These are phyloP conservation scores for Aspergillus steynii DNA, from an alignment of 495 filamentous ascomycete genomes.

Conservation along the genomic window DNA sequence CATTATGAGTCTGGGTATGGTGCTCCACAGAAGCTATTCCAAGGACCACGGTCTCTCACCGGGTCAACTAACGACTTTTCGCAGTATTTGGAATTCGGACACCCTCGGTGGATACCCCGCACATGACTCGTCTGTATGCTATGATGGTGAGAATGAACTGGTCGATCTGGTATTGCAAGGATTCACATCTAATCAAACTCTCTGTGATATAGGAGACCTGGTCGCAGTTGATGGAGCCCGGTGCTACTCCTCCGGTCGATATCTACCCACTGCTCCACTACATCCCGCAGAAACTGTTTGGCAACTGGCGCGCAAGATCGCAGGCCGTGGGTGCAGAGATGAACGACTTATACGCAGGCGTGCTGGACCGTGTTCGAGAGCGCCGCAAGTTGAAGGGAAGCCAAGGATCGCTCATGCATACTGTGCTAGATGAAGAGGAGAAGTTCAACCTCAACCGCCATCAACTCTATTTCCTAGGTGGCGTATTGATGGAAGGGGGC, in stretches of 20 bases:
- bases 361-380: slow-evolving; percentile 16
- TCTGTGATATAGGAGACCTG: slow-evolving; percentile 31
- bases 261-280: slow-evolving; percentile 43
- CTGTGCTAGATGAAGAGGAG: slow-evolving; percentile 42
- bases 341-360: slow-evolving; percentile 35
- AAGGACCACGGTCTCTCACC: too few species aligned
- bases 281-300: slow-evolving; percentile 42
- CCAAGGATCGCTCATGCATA: slow-evolving; percentile 42
- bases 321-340: slow-evolving; percentile 39
- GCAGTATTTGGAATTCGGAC: slow-evolving; percentile 48
- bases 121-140: slow-evolving; percentile 43
- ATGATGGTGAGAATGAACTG: slow-evolving; percentile 29
- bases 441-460: slow-evolving; percentile 32
- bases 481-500: slow-evolving; percentile 45
- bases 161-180: too few species aligned
- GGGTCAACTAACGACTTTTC: too few species aligned
- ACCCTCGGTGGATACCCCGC: slow-evolving; percentile 8
- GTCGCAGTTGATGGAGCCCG: slow-evolving; percentile 47
- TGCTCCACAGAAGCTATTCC: too few species aligned
- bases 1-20: slow-evolving; percentile 35
- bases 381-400: slow-evolving; percentile 16
- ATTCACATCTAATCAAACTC: too few species aligned
- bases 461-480: slow-evolving; percentile 38
- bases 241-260: slow-evolving; percentile 53
- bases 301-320: slow-evolving; percentile 34